These are phyloP conservation scores for Dactylonectria macrodidyma DNA, from an alignment of 2,329 filamentous ascomycete species.

Conservation along the genomic window DNA sequence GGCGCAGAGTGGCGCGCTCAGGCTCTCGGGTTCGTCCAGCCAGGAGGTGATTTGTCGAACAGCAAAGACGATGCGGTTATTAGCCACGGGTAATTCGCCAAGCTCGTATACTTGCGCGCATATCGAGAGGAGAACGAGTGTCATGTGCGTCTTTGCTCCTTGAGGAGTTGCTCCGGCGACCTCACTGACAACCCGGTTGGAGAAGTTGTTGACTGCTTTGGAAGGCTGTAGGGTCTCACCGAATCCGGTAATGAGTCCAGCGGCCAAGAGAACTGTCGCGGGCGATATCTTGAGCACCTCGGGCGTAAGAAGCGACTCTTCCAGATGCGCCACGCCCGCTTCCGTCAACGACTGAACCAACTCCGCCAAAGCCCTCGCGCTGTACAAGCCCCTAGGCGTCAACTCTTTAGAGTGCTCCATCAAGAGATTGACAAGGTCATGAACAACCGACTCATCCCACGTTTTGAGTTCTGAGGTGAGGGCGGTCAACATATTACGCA, in stretches of 20 bases:
- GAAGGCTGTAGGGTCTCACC: constrained; percentile 65
- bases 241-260: constrained; percentile 67
- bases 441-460: constrained; percentile 60
- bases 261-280: constrained; percentile 62
- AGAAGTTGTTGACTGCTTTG: constrained; percentile 66
- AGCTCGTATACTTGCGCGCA: constrained; percentile 66
- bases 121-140: constrained; percentile 69
- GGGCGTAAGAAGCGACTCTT: constrained; percentile 63
- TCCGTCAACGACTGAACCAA: constrained; percentile 65
- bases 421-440: constrained; percentile 61
- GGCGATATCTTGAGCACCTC: constrained; percentile 64
- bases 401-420: constrained; percentile 59
- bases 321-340: constrained; percentile 59
- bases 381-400: constrained; percentile 65
- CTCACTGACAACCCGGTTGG: constrained; percentile 74
- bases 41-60: constrained; percentile 84
- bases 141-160: constrained; percentile 61
- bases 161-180: constrained; percentile 64
- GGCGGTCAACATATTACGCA: constrained; percentile 55
- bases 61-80: constrained; percentile 84
- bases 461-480: constrained; percentile 52
- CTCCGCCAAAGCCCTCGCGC: constrained; percentile 65
- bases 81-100: constrained; percentile 69
- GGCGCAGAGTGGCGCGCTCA: constrained; percentile 61
- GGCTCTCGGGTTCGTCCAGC: constrained; percentile 67